A percentile compares a stretch with the other conserved stretches of the same genome.
These are phyloP conservation scores for Oidiodendron maius DNA, from an alignment of 495 filamentous ascomycete species.

Conservation along the genomic window DNA sequence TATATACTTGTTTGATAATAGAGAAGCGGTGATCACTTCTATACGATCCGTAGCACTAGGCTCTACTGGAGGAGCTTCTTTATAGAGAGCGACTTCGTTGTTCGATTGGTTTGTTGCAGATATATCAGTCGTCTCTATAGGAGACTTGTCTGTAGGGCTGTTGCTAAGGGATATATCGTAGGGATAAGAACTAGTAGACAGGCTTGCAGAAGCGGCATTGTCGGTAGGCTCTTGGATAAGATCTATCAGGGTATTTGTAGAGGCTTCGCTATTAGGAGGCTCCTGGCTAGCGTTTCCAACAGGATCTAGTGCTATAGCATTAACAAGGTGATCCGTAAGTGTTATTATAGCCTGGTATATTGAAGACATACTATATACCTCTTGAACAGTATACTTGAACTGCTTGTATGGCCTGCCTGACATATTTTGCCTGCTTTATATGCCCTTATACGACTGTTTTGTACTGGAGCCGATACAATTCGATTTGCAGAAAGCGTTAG, in stretches of 20 bases:
- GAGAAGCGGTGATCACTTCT: neutral
- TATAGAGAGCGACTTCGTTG: neutral
- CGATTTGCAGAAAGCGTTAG: neutral
- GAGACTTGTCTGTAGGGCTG: neutral
- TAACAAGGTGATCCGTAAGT: neutral
- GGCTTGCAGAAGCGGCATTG: neutral
- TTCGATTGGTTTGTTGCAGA: neutral
- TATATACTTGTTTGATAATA: neutral
- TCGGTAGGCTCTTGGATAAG: neutral
- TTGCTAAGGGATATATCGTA: neutral
- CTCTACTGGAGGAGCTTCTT: neutral
- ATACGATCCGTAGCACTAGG: neutral
- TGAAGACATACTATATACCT: too few species aligned
- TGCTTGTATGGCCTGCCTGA: neutral
- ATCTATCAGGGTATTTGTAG: neutral
- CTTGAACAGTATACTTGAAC: conserved; percentile 1
- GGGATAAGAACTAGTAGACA: neutral
- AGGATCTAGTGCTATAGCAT: neutral
- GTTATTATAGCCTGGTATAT: too few species aligned
- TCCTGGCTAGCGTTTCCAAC: neutral
- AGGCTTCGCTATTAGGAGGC: neutral
- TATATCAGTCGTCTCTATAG: neutral
- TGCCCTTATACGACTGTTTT: neutral
- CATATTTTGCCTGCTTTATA: neutral
- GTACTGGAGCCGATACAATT: neutral